Evolutionary conservation across 768 basidiomycete species (phyloP).

Genomic region (Dendrothele bispora): DNA sequence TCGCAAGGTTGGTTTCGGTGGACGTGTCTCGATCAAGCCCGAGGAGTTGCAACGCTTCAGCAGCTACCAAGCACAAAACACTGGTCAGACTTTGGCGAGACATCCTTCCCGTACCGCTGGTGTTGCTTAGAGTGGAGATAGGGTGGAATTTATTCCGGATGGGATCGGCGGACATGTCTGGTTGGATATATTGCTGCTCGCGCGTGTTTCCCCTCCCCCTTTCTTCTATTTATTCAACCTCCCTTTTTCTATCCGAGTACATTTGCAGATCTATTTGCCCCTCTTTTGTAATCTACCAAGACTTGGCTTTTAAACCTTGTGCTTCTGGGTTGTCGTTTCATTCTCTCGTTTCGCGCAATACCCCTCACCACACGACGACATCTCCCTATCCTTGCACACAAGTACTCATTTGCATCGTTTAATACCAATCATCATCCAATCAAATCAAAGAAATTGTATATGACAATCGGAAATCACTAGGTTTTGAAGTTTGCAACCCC

Average conservation of each 20-base stretch:
- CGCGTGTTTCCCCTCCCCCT: background rate
- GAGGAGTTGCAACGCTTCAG: constrained; percentile 86
- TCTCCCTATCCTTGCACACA: no score
- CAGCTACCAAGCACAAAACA: constrained; percentile 78
- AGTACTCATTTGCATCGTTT: no score
- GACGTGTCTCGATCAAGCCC: constrained; percentile 76
- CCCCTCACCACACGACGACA: no score
- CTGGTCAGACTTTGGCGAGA: constrained; percentile 76
- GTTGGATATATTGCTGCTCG: no score
- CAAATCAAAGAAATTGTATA: no score
- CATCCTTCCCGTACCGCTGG: constrained; percentile 65
- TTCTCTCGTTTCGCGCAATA: no score
- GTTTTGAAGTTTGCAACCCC: no score
- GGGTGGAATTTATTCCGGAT: constrained; percentile 7
- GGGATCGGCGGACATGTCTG: no score
- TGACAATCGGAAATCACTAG: no score
- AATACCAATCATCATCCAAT: no score
- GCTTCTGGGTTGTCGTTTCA: no score
- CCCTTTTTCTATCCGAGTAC: background rate
- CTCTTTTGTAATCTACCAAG: constrained; percentile 1
- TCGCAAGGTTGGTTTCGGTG: constrained; percentile 86
- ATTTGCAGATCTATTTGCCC: constrained; percentile 1
- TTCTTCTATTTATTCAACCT: background rate
- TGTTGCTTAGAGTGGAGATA: constrained; percentile 6
- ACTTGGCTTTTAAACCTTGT: background rate